Percentiles rank a stretch among this genome's conserved stretches.
Conservation (phyloP, 805 yeast species). For the Aciculoconidium aculeatum region DNA sequence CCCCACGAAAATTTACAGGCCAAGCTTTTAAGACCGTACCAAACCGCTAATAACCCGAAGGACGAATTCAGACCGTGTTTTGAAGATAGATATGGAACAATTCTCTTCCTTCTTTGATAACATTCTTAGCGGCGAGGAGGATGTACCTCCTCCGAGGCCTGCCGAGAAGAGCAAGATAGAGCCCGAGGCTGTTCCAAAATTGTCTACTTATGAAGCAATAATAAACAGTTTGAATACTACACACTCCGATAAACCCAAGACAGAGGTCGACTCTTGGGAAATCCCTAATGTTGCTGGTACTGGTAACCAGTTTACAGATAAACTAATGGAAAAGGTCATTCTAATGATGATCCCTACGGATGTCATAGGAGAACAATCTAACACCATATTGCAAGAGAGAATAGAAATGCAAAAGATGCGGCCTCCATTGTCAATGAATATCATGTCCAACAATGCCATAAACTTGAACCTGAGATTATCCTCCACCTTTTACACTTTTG, state of each 20-base stretch:
- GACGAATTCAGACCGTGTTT: no score
- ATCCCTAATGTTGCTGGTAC: no score
- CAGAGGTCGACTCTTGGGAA: no score
- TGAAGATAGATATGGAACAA: conserved; percentile 37
- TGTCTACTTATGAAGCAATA: no score
- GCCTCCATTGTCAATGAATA: conserved; percentile 64
- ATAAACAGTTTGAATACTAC: no score
- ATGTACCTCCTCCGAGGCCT: conserved; percentile 2
- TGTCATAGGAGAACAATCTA: conserved; percentile 38
- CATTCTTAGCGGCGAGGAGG: conserved; percentile 23
- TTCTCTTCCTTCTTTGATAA: conserved; percentile 33
- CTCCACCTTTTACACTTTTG: conserved; percentile 55
- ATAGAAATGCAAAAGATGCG: conserved; percentile 55
- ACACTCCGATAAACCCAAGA: no score
- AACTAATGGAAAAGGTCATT: conserved; percentile 63
- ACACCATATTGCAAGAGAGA: conserved; percentile 42
- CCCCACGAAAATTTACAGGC: no score
- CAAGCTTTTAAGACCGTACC: no score
- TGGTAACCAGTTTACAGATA: conserved; percentile 48
- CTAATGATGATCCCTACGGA: conserved; percentile 66
- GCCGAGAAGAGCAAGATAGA: conserved; percentile 10
- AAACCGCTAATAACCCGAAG: no score
- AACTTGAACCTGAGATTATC: conserved; percentile 58
- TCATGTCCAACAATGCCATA: conserved; percentile 64
- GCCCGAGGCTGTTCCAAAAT: conserved; percentile 1